phyloP scores from a whole-genome alignment of 768 basidiomycete species.

The Leccinum fibrillosum region DNA sequence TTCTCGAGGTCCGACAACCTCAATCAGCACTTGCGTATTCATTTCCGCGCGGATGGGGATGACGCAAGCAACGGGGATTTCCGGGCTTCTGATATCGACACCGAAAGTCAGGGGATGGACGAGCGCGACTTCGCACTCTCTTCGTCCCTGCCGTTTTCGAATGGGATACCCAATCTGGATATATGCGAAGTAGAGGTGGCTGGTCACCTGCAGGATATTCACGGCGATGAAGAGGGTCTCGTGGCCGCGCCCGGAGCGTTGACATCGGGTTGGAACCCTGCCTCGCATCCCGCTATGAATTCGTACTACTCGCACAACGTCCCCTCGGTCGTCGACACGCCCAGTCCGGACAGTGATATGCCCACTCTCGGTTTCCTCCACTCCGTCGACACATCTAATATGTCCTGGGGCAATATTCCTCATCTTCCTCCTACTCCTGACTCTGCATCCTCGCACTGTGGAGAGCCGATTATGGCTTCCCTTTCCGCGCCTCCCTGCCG shows the following conservation, averaged over 20 bases:
- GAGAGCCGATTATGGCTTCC: slow-evolving; percentile 41
- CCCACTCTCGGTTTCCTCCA: slow-evolving; percentile 21
- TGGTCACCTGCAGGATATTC: slow-evolving; percentile 52
- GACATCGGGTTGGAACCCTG: slow-evolving; percentile 12
- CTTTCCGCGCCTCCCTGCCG: slow-evolving; percentile 68
- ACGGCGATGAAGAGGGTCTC: slow-evolving; percentile 57
- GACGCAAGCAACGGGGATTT: slow-evolving; percentile 25
- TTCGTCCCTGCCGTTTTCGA: slow-evolving; percentile 26
- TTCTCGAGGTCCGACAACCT: slow-evolving; percentile 91
- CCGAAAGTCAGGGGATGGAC: slow-evolving; percentile 36
- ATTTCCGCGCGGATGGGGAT: slow-evolving; percentile 39
- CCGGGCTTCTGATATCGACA: slow-evolving; percentile 26
- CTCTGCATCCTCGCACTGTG: slow-evolving; percentile 32
- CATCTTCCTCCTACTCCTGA: slow-evolving; percentile 15
- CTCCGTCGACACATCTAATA: slow-evolving; percentile 21
- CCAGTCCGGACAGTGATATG: slow-evolving; percentile 18
- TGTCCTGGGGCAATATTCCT: slow-evolving; percentile 23
- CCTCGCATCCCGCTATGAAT: slow-evolving; percentile 15
- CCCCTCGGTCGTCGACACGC: slow-evolving; percentile 13
- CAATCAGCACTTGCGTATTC: slow-evolving; percentile 81
- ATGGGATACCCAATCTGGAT: slow-evolving; percentile 42
- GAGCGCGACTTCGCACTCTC: slow-evolving; percentile 28
- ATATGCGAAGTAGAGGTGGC: slow-evolving; percentile 62
- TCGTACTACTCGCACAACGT: slow-evolving; percentile 24
- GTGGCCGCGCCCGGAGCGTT: slow-evolving; percentile 32